Conservation (phyloP, 257 asterid genomes). For the Oldenlandia corymbosa region DNA sequence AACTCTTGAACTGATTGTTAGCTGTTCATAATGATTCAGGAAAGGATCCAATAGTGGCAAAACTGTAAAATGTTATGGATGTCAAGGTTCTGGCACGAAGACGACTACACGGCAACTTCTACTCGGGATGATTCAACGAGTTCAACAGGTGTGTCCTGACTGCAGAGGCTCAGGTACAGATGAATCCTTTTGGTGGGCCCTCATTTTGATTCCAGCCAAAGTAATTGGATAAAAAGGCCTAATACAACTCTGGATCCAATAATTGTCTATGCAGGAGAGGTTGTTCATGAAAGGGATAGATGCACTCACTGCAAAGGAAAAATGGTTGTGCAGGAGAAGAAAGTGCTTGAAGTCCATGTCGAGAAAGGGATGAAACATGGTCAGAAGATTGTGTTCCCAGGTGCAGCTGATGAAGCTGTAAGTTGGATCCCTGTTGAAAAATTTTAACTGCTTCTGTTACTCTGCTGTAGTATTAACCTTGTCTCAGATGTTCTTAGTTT, state of each 20-base stretch:
- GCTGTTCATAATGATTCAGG: slow-evolving; percentile 23
- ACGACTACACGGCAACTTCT: slow-evolving; percentile 25
- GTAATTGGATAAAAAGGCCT: no score
- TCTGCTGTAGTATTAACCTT: neutral
- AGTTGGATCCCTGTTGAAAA: neutral
- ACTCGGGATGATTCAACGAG: slow-evolving; percentile 43
- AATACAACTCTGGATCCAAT: slow-evolving; percentile 3
- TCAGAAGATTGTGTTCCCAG: slow-evolving; percentile 21
- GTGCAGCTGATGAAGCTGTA: slow-evolving; percentile 29
- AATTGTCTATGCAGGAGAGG: slow-evolving; percentile 16
- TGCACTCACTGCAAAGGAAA: slow-evolving; percentile 23
- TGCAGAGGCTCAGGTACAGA: slow-evolving; percentile 46
- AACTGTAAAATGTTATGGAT: slow-evolving; percentile 38
- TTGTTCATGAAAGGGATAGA: slow-evolving; percentile 17
- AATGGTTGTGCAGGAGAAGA: slow-evolving; percentile 24
- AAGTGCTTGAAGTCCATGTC: slow-evolving; percentile 18
- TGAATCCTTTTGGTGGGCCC: neutral
- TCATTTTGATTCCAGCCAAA: no score
- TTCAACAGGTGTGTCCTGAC: slow-evolving; percentile 42
- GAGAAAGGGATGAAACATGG: slow-evolving; percentile 23
- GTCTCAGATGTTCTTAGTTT: neutral
- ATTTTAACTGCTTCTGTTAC: neutral
- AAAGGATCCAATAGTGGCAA: slow-evolving; percentile 49
- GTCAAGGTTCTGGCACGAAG: slow-evolving; percentile 48
- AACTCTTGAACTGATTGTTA: neutral